Base-by-base conservation (phyloP, 2,329 filamentous ascomycete species). In the Cordyceps tenuipes region DNA sequence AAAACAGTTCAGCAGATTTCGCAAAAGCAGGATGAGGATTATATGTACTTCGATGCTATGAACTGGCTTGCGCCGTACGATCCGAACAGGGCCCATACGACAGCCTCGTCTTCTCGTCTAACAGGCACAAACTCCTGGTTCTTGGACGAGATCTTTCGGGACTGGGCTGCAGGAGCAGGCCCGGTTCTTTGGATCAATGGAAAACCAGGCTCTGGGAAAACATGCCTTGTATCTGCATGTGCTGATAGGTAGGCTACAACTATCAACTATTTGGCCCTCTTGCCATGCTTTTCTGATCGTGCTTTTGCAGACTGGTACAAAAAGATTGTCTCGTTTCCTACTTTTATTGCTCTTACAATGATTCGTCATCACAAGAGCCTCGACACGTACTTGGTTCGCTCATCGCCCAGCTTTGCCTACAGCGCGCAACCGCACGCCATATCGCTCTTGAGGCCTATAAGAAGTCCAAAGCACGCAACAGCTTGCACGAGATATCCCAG, bases 311-410 rank as follows among this genome's bases (percentile, higher is more conserved):
- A 19, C 58, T 60, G 6, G 26, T 55, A 23, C 49, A 46, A 19
- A 12, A 26, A 50, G 19, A 23, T 7, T 34, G 43, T 36, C 3
- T 41, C n/a, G 59, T 61, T 31, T 17, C 52, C 3, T 50, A 61
- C 46, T 61, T 61, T 49, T 61, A 61, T 26, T 61, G 59, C 34
- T 61, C 59, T 17, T 56, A 50, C 21, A 61, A 61, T 46, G 48
- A 49, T 17, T 47, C 51, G 4, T 54, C 46, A 19, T 57, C 59
- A 6, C 59, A 61, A n/a, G 17, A 57, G 31, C 59, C 59, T 19
- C 41, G 46, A 19, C 57, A 26, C 8, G 49, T 61, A n/a, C 51
- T 61, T 17, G 59, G 51, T 15, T 61, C 51, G 8, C 34, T 61
- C n/a, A 12, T 61, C 10, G 36, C 34, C 12, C 59, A 57, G 29